These are phyloP conservation scores for Endocarpon pusillum DNA, from an alignment of 495 filamentous ascomycete genomes.

Conservation along the genomic window DNA sequence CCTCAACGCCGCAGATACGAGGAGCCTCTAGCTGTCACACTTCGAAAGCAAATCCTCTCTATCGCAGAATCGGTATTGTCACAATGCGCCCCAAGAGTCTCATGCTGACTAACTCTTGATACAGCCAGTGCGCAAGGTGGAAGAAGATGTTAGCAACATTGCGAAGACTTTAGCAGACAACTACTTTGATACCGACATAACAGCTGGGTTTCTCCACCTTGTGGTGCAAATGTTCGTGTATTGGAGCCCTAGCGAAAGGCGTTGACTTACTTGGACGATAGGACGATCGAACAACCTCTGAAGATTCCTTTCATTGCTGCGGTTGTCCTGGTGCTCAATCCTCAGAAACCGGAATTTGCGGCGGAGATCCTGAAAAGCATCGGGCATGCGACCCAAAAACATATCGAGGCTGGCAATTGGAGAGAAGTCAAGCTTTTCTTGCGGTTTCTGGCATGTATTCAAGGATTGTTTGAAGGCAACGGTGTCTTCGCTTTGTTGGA, in stretches of 20 bases:
- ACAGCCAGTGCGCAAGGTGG: constrained; percentile 54
- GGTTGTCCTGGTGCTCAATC: constrained; percentile 58
- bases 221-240: constrained; percentile 50
- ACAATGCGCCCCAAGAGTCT: background rate
- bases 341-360: constrained; percentile 51
- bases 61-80: constrained; percentile 64
- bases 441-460: constrained; percentile 70
- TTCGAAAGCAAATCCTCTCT: constrained; percentile 63
- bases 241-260: constrained; percentile 1
- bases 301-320: constrained; percentile 88
- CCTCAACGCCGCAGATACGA: constrained; percentile 64
- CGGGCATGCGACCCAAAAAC: constrained; percentile 36
- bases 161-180: constrained; percentile 62
- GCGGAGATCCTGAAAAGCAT: constrained; percentile 47
- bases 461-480: constrained; percentile 60
- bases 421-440: constrained; percentile 78
- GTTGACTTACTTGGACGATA: constrained; percentile 12
- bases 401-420: constrained; percentile 59
- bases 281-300: constrained; percentile 75
- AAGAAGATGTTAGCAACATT: constrained; percentile 64
- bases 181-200: constrained; percentile 62
- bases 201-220: constrained; percentile 49
- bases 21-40: constrained; percentile 53
- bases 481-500: constrained; percentile 75
- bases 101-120: no score